Evolutionary conservation across 2,329 filamentous ascomycete genomes (phyloP).

Genomic region (Epichloe uncinata): DNA sequence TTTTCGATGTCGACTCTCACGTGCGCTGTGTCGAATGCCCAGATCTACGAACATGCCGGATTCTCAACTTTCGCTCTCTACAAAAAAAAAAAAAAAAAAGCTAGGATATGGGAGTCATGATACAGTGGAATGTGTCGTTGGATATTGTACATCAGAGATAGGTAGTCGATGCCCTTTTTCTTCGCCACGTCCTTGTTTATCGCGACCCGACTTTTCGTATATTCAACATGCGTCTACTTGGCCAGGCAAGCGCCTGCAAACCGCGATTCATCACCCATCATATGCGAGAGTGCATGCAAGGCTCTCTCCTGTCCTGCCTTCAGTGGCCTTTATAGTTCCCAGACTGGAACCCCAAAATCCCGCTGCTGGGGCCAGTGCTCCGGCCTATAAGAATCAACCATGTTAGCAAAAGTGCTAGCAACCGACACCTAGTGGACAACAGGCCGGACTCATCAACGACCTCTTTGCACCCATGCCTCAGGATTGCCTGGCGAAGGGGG

Average conservation of each 20-base stretch:
- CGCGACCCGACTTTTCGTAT: too few species aligned
- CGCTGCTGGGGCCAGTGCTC: slow-evolving; percentile 28
- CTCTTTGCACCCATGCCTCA: too few species aligned
- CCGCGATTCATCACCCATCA: not conserved
- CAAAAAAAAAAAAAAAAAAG: too few species aligned
- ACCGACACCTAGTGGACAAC: not conserved
- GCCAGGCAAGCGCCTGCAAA: not conserved
- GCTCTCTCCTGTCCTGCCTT: not conserved
- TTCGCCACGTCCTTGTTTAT: not conserved
- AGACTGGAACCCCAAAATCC: slow-evolving; percentile 28
- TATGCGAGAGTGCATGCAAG: not conserved
- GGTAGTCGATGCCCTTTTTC: not conserved
- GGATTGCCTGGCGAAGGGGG: not conserved
- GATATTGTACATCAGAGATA: not conserved
- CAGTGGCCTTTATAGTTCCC: slow-evolving; percentile 20
- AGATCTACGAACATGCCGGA: not conserved
- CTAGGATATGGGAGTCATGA: not conserved
- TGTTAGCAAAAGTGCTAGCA: slow-evolving; percentile 5
- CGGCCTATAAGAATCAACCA: slow-evolving; percentile 13
- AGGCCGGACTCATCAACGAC: too few species aligned
- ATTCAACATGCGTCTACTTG: not conserved
- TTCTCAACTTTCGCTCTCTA: not conserved
- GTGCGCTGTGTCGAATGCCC: not conserved
- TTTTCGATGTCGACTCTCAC: not conserved
- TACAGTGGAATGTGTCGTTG: not conserved